Percentiles rank a stretch among this genome's conserved stretches.
Conservation (phyloP, 768 basidiomycete genomes). For the Leucocoprinus sp. region DNA sequence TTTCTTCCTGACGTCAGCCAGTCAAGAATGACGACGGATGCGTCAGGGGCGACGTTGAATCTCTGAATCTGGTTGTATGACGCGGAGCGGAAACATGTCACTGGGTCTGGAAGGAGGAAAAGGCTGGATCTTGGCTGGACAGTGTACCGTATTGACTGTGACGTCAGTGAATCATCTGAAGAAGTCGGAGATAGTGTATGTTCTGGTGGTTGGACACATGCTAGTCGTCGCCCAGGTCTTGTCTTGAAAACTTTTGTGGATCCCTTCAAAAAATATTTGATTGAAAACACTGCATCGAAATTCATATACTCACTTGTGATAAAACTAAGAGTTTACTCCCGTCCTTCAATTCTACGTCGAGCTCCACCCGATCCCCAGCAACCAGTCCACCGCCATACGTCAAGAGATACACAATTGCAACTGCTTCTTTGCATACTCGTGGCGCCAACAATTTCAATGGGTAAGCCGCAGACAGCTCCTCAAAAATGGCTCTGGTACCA, state of each 20-base stretch:
- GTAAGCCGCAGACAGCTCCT: conserved; percentile 71
- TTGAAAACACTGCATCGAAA: neutral
- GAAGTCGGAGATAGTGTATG: neutral
- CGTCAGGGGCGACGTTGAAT: conserved; percentile 52
- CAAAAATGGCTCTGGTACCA: conserved; percentile 53
- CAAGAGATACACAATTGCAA: conserved; percentile 71
- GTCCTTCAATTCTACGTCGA: conserved; percentile 52
- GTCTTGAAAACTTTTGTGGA: conserved; percentile 93
- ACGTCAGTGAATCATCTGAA: conserved; percentile 30
- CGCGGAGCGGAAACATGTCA: conserved; percentile 84
- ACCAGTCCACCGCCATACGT: conserved; percentile 92
- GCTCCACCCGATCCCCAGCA: conserved; percentile 65
- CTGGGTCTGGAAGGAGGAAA: conserved; percentile 85
- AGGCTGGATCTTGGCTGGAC: conserved; percentile 49
- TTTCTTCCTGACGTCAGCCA: conserved; percentile 90
- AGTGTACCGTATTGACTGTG: conserved; percentile 53
- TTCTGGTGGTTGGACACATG: conserved; percentile 25
- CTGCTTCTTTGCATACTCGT: conserved; percentile 33
- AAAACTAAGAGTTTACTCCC: conserved; percentile 61
- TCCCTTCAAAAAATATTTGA: conserved; percentile 40
- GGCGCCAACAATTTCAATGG: conserved; percentile 87
- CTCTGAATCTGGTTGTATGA: conserved; percentile 79
- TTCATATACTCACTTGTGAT: conserved; percentile 59
- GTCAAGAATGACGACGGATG: conserved; percentile 73
- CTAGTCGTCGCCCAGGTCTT: conserved; percentile 51